Evolutionary conservation across 495 filamentous ascomycete genomes (phyloP).

Genomic region (Hypoxylon trugodes): DNA sequence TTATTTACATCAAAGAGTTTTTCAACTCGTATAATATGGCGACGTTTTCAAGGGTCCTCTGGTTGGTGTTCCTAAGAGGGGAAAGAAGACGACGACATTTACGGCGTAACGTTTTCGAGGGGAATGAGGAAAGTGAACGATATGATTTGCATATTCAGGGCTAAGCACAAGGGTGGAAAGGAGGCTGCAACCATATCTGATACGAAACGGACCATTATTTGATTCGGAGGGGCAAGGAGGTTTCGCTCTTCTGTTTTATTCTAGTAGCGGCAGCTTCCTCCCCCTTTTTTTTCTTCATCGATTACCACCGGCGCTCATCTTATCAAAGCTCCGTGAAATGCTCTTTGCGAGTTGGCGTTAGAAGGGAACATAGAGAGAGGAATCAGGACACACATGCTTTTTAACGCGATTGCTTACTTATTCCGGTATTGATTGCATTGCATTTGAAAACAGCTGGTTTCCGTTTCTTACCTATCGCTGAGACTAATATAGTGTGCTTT

Average conservation of each 20-base stretch:
- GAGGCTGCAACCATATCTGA: conserved; percentile 28
- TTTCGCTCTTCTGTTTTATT: conserved; percentile 1
- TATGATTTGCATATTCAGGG: conserved; percentile 41
- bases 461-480: too few relatives aligned
- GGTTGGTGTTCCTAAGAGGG: conserved; percentile 10
- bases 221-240: conserved; percentile 16
- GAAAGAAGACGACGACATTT: conserved; percentile 29
- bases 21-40: conserved; percentile 20
- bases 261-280: conserved; percentile 9
- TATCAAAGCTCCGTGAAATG: conserved; percentile 11
- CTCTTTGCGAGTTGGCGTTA: conserved; percentile 34
- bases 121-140: conserved; percentile 29
- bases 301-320: conserved; percentile 22
- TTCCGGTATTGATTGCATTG: conserved; percentile 32
- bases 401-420: conserved; percentile 20
- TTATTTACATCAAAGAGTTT: background rate
- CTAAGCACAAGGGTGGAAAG: conserved; percentile 19
- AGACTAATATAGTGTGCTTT: too few relatives aligned
- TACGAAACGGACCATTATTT: conserved; percentile 14
- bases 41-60: background rate
- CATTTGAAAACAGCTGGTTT: too few relatives aligned
- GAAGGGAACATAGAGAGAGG: conserved; percentile 41
- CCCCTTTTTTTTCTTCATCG: conserved; percentile 19
- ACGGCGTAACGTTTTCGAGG: conserved; percentile 40
- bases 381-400: conserved; percentile 35